Evolutionary conservation across 2,329 filamentous ascomycete genomes (phyloP).

Genomic region (Aspergillus amoenus): DNA sequence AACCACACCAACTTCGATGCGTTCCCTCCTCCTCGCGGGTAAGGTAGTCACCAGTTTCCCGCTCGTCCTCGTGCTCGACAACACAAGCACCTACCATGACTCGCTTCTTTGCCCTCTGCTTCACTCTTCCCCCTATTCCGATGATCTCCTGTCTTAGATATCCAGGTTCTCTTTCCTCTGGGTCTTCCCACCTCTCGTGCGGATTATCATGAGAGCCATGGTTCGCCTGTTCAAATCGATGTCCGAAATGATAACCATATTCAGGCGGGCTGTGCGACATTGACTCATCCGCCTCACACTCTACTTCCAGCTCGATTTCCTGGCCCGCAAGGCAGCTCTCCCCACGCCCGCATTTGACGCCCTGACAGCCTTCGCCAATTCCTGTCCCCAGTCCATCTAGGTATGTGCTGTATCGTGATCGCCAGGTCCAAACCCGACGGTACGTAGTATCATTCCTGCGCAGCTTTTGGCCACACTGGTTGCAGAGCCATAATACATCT

Average conservation of each 20-base stretch:
- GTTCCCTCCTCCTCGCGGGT: constrained; percentile 67
- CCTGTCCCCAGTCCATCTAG: constrained; percentile 81
- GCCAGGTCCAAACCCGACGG: constrained; percentile 79
- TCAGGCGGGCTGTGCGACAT: constrained; percentile 31
- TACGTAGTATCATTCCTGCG: constrained; percentile 58
- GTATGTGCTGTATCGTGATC: constrained; percentile 74
- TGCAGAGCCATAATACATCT: constrained; percentile 74
- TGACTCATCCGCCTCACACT: constrained; percentile 74
- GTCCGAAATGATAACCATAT: constrained; percentile 21
- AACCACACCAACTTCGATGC: constrained; percentile 83
- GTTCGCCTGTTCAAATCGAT: constrained; percentile 15
- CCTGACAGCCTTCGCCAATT: constrained; percentile 83
- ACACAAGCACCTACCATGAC: constrained; percentile 81
- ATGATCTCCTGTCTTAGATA: constrained; percentile 88
- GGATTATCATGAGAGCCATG: constrained; percentile 17
- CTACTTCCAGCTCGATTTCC: constrained; percentile 78
- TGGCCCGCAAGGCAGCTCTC: constrained; percentile 72
- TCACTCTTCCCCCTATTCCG: constrained; percentile 83
- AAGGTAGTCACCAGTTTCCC: constrained; percentile 64
- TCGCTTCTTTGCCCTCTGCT: constrained; percentile 82
- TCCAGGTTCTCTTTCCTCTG: constrained; percentile 56
- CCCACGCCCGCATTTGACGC: constrained; percentile 82
- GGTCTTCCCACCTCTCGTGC: constrained; percentile 21
- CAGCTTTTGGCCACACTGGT: constrained; percentile 75
- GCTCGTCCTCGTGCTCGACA: constrained; percentile 80